These are phyloP conservation scores for Lupinus albus DNA, from an alignment of 306 rosid genomes.

Conservation along the genomic window DNA sequence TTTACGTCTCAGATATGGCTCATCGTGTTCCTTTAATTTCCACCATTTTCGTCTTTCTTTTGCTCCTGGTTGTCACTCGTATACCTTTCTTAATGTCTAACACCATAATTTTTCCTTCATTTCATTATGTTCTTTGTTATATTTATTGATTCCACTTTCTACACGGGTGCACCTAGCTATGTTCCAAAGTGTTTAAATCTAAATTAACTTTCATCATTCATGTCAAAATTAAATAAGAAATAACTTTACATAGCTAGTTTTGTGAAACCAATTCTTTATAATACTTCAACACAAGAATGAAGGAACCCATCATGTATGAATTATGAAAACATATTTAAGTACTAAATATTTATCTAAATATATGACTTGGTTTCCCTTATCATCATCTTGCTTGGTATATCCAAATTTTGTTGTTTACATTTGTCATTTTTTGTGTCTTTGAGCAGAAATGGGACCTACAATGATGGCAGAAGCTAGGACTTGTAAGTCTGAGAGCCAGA, in stretches of 20 bases:
- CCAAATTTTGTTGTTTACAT: too few species aligned
- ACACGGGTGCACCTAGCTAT: too few species aligned
- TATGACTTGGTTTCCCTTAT: neutral
- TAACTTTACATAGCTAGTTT: too few species aligned
- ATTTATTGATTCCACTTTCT: neutral
- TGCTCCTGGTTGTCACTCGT: slow-evolving; percentile 65
- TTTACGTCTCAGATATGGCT: too few species aligned
- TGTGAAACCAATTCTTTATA: too few species aligned
- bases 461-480: slow-evolving; percentile 60
- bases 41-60: slow-evolving; percentile 45
- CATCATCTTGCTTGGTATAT: neutral
- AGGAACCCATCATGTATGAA: too few species aligned
- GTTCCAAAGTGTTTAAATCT: too few species aligned
- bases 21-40: too few species aligned
- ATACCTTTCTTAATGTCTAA: neutral
- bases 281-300: too few species aligned
- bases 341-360: neutral
- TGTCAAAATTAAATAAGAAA: too few species aligned
- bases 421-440: neutral
- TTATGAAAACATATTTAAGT: too few species aligned
- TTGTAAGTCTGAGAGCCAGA: slow-evolving; percentile 57
- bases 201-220: too few species aligned
- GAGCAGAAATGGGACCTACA: slow-evolving; percentile 54
- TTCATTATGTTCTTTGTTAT: neutral
- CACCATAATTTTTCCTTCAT: neutral